phyloP scores from a whole-genome alignment of 176 grass and related monocot species.

The Zea mays region Zm-B73-REFERENCE-NAM-5.0 NC_050102.1:111338001-111338500 shows the following conservation, averaged over 20 bases:
- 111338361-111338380: neutral
- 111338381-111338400: too few relatives aligned
- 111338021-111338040: too few relatives aligned
- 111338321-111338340: neutral
- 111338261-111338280: neutral
- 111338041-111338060: too few relatives aligned
- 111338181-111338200: neutral
- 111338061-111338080: conserved; percentile 22
- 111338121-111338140: neutral
- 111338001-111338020: too few relatives aligned
- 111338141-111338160: neutral
- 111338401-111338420: neutral
- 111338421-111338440: neutral
- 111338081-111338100: conserved; percentile 15
- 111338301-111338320: neutral
- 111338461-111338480: neutral
- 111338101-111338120: neutral
- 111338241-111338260: neutral
- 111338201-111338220: neutral
- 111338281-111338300: neutral
- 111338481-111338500: neutral
- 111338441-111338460: neutral
- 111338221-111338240: neutral
- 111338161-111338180: neutral
- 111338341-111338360: neutral